Conservation (phyloP, 2,329 filamentous ascomycete species). For the Aspergillus sp. region DNA sequence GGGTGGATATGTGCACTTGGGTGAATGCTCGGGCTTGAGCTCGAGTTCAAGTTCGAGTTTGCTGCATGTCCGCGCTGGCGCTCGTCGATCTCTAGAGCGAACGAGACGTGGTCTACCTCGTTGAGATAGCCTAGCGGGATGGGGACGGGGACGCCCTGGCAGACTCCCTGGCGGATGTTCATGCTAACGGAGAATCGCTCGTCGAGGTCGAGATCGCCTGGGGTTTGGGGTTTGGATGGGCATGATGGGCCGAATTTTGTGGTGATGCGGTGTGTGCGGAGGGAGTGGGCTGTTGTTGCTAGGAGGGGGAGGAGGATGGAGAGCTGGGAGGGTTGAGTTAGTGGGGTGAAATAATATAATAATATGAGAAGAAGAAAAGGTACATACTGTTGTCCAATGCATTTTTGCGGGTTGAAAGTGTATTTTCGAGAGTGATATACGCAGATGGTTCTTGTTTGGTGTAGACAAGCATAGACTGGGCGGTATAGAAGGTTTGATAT, state of each 20-base stretch:
- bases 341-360: too few species aligned
- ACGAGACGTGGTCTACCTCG: slow-evolving; percentile 27
- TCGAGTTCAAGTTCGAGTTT: background rate
- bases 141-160: slow-evolving; percentile 27
- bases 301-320: slow-evolving; percentile 23
- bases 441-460: too few species aligned
- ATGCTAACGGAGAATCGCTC: slow-evolving; percentile 22
- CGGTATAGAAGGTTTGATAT: background rate
- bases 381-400: slow-evolving; percentile 12
- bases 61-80: background rate
- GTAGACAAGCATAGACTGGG: background rate
- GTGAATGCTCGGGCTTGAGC: background rate
- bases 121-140: slow-evolving; percentile 23
- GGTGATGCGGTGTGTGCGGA: slow-evolving; percentile 28
- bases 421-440: too few species aligned
- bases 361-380: slow-evolving; percentile 47
- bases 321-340: slow-evolving; percentile 14
- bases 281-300: slow-evolving; percentile 20
- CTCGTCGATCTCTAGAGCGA: slow-evolving; percentile 21
- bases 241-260: slow-evolving; percentile 33
- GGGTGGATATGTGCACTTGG: too few species aligned
- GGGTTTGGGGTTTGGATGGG: slow-evolving; percentile 11
- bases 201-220: slow-evolving; percentile 17
- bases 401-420: background rate
- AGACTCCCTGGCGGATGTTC: slow-evolving; percentile 23